Conservation (phyloP, 306 rosid genomes). For the Sophora flavescens region DNA sequence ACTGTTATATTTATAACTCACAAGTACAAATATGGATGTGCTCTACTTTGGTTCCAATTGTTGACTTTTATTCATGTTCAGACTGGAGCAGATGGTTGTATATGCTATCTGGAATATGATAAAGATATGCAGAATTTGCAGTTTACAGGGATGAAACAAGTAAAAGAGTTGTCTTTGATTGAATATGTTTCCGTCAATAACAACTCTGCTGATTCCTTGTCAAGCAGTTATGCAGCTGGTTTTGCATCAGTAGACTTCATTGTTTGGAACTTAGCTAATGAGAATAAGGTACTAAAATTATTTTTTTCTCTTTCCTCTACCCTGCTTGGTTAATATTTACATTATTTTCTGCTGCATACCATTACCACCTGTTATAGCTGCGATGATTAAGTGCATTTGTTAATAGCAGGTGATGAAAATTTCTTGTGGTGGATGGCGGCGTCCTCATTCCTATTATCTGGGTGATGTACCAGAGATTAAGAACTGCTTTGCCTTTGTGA, state of each 20-base stretch:
- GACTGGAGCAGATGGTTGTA: slow-evolving; percentile 98
- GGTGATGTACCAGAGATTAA: slow-evolving; percentile 87
- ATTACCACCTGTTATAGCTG: slow-evolving; percentile 23
- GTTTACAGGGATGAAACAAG: slow-evolving; percentile 94
- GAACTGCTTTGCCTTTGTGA: slow-evolving; percentile 92
- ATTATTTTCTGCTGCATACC: slow-evolving; percentile 24
- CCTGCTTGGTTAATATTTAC: slow-evolving; percentile 13
- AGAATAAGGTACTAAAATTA: slow-evolving; percentile 70
- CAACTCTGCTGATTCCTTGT: slow-evolving; percentile 48
- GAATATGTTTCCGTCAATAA: slow-evolving; percentile 59
- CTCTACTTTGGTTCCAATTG: slow-evolving; percentile 31
- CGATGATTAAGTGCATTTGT: slow-evolving; percentile 39
- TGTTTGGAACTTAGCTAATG: slow-evolving; percentile 80
- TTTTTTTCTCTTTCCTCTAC: slow-evolving; percentile 27
- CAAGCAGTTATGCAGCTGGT: slow-evolving; percentile 81
- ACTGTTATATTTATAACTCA: slow-evolving; percentile 16
- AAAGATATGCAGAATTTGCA: slow-evolving; percentile 68
- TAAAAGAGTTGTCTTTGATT: slow-evolving; percentile 85
- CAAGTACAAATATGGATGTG: slow-evolving; percentile 16
- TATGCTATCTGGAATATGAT: slow-evolving; percentile 84
- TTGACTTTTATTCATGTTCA: slow-evolving; percentile 54
- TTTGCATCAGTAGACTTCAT: slow-evolving; percentile 90
- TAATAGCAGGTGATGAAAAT: slow-evolving; percentile 74
- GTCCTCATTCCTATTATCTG: slow-evolving; percentile 87
- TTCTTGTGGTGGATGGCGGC: slow-evolving; percentile 98